These are phyloP conservation scores for Ilyonectria mors-panacis DNA, from an alignment of 2,329 filamentous ascomycete genomes.

Conservation along the genomic window DNA sequence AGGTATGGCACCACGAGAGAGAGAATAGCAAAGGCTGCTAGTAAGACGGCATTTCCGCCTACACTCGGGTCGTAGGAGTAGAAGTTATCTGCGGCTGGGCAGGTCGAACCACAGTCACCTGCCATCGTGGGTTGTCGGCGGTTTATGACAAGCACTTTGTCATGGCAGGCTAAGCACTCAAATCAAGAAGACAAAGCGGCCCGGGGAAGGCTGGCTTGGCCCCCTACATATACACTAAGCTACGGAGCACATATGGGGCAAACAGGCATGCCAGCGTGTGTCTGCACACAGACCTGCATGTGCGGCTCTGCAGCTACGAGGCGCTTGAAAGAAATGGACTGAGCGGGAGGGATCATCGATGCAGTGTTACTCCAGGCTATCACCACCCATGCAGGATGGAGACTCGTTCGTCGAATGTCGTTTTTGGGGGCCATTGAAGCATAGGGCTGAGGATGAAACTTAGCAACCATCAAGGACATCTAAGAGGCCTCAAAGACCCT, in stretches of 20 bases:
- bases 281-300: slow-evolving; percentile 40
- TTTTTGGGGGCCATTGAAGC: slow-evolving; percentile 31
- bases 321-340: slow-evolving; percentile 30
- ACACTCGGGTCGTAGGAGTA: slow-evolving; percentile 56
- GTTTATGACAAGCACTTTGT: slow-evolving; percentile 37
- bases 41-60: slow-evolving; percentile 58
- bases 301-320: slow-evolving; percentile 46
- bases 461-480: slow-evolving; percentile 23
- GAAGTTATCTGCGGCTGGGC: slow-evolving; percentile 55
- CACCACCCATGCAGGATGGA: slow-evolving; percentile 33
- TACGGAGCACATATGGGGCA: slow-evolving; percentile 15
- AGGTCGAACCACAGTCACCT: slow-evolving; percentile 54
- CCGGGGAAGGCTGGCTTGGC: slow-evolving; percentile 38
- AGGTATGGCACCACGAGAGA: slow-evolving; percentile 56
- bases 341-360: slow-evolving; percentile 40
- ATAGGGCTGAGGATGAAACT: slow-evolving; percentile 38
- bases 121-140: slow-evolving; percentile 51
- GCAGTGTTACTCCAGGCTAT: slow-evolving; percentile 37
- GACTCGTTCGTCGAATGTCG: slow-evolving; percentile 16
- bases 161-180: slow-evolving; percentile 44
- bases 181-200: slow-evolving; percentile 31
- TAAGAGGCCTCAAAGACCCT: neutral
- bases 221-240: slow-evolving; percentile 44
- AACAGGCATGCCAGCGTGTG: slow-evolving; percentile 31
- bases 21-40: slow-evolving; percentile 58